These are phyloP conservation scores for Oryza brachyantha DNA, from an alignment of 176 grass and related monocot species.

Conservation along the genomic window DNA sequence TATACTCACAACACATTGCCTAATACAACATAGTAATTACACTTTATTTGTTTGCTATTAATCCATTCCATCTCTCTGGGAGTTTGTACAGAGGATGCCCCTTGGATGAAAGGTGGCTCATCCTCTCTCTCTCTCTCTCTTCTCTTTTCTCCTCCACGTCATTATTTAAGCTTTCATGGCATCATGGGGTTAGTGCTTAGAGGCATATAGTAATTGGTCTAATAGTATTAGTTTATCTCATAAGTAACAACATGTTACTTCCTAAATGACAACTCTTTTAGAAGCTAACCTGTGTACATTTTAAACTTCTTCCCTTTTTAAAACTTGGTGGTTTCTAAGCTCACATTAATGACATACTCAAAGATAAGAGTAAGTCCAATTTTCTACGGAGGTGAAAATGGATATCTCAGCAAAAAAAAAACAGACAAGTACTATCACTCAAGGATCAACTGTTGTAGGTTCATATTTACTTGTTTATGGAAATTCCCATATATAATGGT, in stretches of 20 bases:
- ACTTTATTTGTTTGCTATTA: too few species aligned
- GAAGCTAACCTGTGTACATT: not conserved
- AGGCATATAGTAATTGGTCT: too few species aligned
- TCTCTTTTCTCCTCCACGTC: too few species aligned
- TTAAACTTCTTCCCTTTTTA: not conserved
- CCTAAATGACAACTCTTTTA: not conserved
- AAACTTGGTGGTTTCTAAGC: not conserved
- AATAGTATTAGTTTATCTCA: too few species aligned
- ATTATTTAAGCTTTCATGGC: too few species aligned
- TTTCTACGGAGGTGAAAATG: not conserved
- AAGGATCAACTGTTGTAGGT: not conserved
- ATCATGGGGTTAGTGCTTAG: too few species aligned
- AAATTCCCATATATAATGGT: not conserved
- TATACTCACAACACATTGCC: too few species aligned
- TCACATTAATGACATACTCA: not conserved
- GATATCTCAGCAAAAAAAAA: not conserved
- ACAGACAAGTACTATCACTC: not conserved
- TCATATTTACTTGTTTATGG: constrained; percentile 11
- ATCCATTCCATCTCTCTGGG: too few species aligned
- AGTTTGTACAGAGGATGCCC: too few species aligned
- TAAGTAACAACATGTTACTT: not conserved
- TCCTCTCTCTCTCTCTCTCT: too few species aligned
- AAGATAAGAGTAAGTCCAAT: not conserved
- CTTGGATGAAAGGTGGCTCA: too few species aligned
- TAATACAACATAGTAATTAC: too few species aligned